Conservation (phyloP, 331 rosid genomes). For the Ulmus americana region DNA sequence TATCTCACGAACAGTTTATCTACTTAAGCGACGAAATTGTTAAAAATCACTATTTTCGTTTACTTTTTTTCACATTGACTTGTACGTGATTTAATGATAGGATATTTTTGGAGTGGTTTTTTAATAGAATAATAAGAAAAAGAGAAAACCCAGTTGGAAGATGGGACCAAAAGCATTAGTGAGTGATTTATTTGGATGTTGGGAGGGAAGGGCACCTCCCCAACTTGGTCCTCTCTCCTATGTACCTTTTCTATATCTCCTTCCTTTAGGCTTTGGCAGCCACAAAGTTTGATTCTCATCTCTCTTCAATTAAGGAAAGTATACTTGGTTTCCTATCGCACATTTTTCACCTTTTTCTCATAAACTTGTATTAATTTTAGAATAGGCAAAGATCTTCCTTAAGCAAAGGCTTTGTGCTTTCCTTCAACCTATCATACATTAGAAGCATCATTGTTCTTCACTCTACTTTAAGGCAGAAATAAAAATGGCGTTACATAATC, state of each 20-base stretch:
- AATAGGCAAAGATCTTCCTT: constrained; percentile 6
- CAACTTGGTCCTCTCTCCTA: constrained; percentile 2
- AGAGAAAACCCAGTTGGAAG: neutral
- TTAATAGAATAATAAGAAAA: neutral
- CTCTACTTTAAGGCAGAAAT: no score
- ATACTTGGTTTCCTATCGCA: no score
- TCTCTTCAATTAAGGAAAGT: constrained; percentile 3
- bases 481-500: no score
- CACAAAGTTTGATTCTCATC: constrained; percentile 20
- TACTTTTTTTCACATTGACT: no score
- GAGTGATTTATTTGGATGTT: neutral
- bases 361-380: neutral
- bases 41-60: no score
- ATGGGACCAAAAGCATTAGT: constrained; percentile 4
- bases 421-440: constrained; percentile 12
- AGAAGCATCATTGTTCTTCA: no score
- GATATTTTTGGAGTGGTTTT: neutral
- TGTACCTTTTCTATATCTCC: neutral
- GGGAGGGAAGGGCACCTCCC: neutral
- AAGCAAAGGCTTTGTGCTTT: constrained; percentile 59
- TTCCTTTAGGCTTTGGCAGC: neutral
- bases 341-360: constrained; percentile 18
- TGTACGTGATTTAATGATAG: no score
- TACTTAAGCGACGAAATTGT: no score
- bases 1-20: no score